Evolutionary conservation across 805 yeast genomes (phyloP).

Genomic region (Candida montana): DNA sequence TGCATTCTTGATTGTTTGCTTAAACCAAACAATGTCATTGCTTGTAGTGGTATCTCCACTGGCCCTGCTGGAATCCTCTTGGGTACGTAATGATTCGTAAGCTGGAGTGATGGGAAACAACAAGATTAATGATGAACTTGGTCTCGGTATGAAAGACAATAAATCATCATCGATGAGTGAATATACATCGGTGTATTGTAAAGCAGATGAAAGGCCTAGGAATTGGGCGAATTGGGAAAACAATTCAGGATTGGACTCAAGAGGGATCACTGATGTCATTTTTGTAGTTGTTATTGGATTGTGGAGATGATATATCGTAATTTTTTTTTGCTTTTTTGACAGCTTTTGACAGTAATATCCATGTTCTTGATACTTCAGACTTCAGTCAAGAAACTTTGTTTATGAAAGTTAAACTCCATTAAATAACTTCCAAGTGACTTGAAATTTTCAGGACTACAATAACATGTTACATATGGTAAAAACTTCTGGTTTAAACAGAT

Average conservation of each 20-base stretch:
- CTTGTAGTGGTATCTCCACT: slow-evolving; percentile 30
- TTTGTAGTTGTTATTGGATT: no score
- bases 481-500: no score
- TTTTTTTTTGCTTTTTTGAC: no score
- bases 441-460: no score
- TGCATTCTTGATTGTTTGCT: slow-evolving; percentile 80
- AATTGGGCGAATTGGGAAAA: slow-evolving; percentile 63
- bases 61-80: slow-evolving; percentile 31
- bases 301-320: no score
- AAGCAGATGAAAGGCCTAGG: slow-evolving; percentile 58
- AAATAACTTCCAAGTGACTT: no score
- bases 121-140: slow-evolving; percentile 67
- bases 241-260: slow-evolving; percentile 86
- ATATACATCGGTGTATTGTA: slow-evolving; percentile 73
- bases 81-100: slow-evolving; percentile 48
- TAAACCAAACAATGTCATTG: no score
- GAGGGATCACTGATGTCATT: slow-evolving; percentile 57
- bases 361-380: no score
- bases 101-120: slow-evolving; percentile 71
- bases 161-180: slow-evolving; percentile 83
- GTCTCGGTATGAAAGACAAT: slow-evolving; percentile 75
- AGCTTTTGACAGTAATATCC: no score
- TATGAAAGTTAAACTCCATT: no score
- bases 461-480: no score
- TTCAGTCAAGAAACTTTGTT: no score